Conservation (phyloP, 768 basidiomycete genomes). For the Jaapia argillacea region DNA sequence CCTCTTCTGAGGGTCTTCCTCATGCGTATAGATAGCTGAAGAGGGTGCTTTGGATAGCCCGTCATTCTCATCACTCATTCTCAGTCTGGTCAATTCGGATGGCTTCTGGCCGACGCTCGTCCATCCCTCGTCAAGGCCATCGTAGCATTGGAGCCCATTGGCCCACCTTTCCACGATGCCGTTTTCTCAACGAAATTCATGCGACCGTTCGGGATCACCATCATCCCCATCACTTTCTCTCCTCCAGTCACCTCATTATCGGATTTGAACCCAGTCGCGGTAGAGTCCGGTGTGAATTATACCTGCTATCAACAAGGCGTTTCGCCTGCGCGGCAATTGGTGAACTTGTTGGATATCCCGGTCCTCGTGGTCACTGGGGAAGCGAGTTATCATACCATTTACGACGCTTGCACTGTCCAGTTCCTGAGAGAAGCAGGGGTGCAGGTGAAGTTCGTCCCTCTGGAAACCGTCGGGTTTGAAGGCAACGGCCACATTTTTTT, state of each 20-base stretch:
- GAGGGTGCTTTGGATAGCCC: conserved; percentile 19
- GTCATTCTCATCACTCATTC: conserved; percentile 41
- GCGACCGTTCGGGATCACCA: conserved; percentile 39
- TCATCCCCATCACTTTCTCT: conserved; percentile 31
- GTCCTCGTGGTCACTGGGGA: conserved; percentile 40
- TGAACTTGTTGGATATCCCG: conserved; percentile 32
- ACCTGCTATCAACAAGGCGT: conserved; percentile 33
- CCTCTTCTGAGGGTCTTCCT: too few species aligned
- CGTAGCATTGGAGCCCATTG: conserved; percentile 37
- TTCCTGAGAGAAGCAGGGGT: conserved; percentile 37
- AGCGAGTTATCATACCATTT: conserved; percentile 38
- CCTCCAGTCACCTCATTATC: conserved; percentile 37
- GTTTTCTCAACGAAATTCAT: conserved; percentile 16
- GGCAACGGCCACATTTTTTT: conserved; percentile 52
- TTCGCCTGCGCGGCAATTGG: conserved; percentile 29
- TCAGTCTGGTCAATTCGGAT: conserved; percentile 37
- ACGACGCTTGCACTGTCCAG: conserved; percentile 33
- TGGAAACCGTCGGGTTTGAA: conserved; percentile 33
- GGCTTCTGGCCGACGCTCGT: conserved; percentile 36
- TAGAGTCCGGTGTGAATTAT: conserved; percentile 17
- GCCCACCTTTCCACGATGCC: conserved; percentile 35
- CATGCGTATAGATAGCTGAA: background rate
- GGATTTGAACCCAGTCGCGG: conserved; percentile 22
- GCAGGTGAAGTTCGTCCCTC: conserved; percentile 26
- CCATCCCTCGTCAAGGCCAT: conserved; percentile 35